Evolutionary conservation across 1,284 basidiomycete genomes (phyloP).

Genomic region (Pterulicium gracile): DNA sequence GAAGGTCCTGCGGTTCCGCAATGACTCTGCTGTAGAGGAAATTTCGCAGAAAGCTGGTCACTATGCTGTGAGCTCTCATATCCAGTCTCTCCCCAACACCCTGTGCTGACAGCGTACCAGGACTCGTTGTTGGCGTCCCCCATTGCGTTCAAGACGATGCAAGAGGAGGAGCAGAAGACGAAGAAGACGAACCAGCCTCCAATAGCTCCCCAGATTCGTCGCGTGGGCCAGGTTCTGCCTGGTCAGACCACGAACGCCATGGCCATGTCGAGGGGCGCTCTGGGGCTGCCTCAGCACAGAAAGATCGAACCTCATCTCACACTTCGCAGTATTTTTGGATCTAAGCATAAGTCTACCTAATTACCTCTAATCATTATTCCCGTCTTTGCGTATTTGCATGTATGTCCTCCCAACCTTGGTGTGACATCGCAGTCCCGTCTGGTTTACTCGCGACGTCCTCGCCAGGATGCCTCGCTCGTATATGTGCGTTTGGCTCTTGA

Average conservation of each 20-base stretch:
- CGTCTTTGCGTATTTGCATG: too few relatives aligned
- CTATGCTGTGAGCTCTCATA: slow-evolving; percentile 33
- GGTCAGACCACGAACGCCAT: slow-evolving; percentile 40
- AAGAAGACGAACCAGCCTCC: slow-evolving; percentile 7
- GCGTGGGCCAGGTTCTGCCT: slow-evolving; percentile 36
- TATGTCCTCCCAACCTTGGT: too few relatives aligned
- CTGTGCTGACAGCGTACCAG: slow-evolving; percentile 19
- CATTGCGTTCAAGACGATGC: slow-evolving; percentile 26
- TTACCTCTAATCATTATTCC: not conserved
- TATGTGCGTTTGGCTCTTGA: too few relatives aligned
- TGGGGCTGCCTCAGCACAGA: slow-evolving; percentile 25
- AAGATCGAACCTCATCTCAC: slow-evolving; percentile 18
- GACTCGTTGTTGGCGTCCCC: slow-evolving; percentile 44
- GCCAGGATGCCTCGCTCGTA: too few relatives aligned
- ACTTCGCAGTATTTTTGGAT: slow-evolving; percentile 19
- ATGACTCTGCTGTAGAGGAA: slow-evolving; percentile 26
- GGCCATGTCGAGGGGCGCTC: slow-evolving; percentile 33
- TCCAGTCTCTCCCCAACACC: not conserved
- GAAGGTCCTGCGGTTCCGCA: slow-evolving; percentile 51
- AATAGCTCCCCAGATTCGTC: slow-evolving; percentile 16
- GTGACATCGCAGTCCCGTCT: too few relatives aligned
- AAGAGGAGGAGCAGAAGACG: slow-evolving; percentile 25
- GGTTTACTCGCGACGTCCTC: too few relatives aligned
- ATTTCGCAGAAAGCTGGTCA: slow-evolving; percentile 34
- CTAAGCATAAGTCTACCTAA: not conserved